Evolutionary conservation across 164 flowering plant genomes (phyloP), one percentile per base, ranked within the genome.

Genomic region (Sextonia rubra): DNA sequence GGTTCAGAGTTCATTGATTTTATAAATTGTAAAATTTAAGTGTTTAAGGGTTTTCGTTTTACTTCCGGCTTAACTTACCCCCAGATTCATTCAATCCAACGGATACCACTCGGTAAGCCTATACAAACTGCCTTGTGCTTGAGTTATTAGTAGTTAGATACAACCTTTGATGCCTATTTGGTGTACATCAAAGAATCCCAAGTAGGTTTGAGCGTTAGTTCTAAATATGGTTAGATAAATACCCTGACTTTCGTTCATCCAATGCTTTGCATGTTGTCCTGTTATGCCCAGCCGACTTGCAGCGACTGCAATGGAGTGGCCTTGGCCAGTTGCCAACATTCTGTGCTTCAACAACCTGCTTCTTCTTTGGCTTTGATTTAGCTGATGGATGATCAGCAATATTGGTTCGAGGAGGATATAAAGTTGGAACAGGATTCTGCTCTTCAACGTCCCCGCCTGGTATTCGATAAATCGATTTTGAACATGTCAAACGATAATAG

Each of bases 201-300:
- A 52, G 17, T 52, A 37, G 11, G 44, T 37, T 37, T 37, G 44
- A 37, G 11, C 44, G 8, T 52, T 52, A 3, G n/a, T 3, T 52
- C 17, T 64, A 64, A 64, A 29, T 64, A 64, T n/a, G 27, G 47
- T 64, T 64, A 29, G 30, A 64, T 12, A 9, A 29, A 64, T 29
- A 29, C 9, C 30, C 27, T n/a, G n/a, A n/a, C 64, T 64, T 64
- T 29, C 67, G 29, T 64, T 64, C 67, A 25, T 29, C 47, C 20
- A 29, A 64, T 27, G 74, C 88, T 78, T 88, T 87, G 83, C 93
- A 89, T 17, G 90, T 79, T 27, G 80, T 78, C 63, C 81, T 87
- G 63, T 89, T 86, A 64, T 89, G 93, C 64, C 93, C 91, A 3
- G 71, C 79, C 62, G 74, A 82, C 69, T 80, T 82, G 82, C 92